These are phyloP conservation scores for Xylaria sp. DNA, from an alignment of 2,329 filamentous ascomycete genomes.

Conservation along the genomic window DNA sequence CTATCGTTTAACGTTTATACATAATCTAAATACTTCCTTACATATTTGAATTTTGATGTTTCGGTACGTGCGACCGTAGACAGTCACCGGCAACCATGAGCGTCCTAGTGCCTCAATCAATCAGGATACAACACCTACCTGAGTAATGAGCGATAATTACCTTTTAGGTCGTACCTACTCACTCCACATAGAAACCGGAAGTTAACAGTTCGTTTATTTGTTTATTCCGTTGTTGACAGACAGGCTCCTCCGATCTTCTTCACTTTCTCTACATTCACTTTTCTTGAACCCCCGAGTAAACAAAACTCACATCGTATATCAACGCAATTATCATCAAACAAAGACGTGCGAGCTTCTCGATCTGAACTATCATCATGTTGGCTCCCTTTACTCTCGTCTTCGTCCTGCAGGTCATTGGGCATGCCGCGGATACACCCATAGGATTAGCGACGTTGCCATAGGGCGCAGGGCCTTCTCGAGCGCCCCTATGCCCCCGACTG, in stretches of 20 bases:
- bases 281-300: too few species aligned
- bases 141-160: too few species aligned
- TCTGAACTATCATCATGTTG: too few species aligned
- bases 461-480: conserved; percentile 39
- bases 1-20: neutral
- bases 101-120: neutral
- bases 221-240: too few species aligned
- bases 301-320: too few species aligned
- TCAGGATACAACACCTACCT: neutral
- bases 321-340: too few species aligned
- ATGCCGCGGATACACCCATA: conserved; percentile 41
- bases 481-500: conserved; percentile 25
- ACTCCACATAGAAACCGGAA: too few species aligned
- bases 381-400: conserved; percentile 36
- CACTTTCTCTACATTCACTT: too few species aligned
- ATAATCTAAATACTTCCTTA: neutral
- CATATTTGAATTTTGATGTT: neutral
- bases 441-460: conserved; percentile 24
- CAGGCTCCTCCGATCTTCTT: too few species aligned
- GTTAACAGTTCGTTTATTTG: too few species aligned
- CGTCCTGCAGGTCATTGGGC: conserved; percentile 38
- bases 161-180: too few species aligned
- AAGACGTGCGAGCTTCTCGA: too few species aligned
- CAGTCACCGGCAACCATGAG: neutral
- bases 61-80: neutral